Evolutionary conservation across 805 yeast species (phyloP), one percentile per base, ranked within the genome.

Genomic region (Kregervanrija pseudodelftensis): DNA sequence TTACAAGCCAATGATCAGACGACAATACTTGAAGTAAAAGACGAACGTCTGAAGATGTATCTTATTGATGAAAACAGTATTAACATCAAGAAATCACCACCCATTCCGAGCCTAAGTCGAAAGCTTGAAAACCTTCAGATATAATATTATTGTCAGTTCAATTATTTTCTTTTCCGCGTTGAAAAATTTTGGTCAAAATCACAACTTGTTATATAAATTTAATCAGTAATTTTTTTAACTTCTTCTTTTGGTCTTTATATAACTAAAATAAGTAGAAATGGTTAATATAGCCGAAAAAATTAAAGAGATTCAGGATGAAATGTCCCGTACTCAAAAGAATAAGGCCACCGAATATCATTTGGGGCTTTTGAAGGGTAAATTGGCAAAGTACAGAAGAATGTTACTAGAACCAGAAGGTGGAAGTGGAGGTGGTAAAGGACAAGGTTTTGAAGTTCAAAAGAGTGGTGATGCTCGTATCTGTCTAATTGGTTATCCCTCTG

Each of bases 291-390:
- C 61, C 16, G 96, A 88, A 50, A 89, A 87, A 60, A 89, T 89
- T 55, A 80, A 80, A 48, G 87, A 82, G 67, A 89, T 91, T 66
- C 95, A 90, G 67, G 88, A 82, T 67, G 99, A 91, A 65, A 80
- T 91, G 73, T 79, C 95, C 32, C 76, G 96, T 49, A 91, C 99
- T 31, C 99, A 91, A 63, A 91, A 93, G 71, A 91, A 91, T 61
- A 91, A 91, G 67, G 98, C 99, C 50, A 91, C 99, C 1, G 98
- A 91, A 70, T 90, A 93, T 65, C 99, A 91, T 63, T 74, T 91
- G 59, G 98, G 99, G 51, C 76, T 91, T 17, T 71, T 93, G 43
- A 90, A 91, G 66, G 99, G 98, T 44, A 93, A 91, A 63, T 76
- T 93, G 37, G 99, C 99, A 9, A 74, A 95, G 51, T 85, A 85